Base-by-base conservation (phyloP, 2,329 filamentous ascomycete genomes). In the Metarhizium guizhouense region DNA sequence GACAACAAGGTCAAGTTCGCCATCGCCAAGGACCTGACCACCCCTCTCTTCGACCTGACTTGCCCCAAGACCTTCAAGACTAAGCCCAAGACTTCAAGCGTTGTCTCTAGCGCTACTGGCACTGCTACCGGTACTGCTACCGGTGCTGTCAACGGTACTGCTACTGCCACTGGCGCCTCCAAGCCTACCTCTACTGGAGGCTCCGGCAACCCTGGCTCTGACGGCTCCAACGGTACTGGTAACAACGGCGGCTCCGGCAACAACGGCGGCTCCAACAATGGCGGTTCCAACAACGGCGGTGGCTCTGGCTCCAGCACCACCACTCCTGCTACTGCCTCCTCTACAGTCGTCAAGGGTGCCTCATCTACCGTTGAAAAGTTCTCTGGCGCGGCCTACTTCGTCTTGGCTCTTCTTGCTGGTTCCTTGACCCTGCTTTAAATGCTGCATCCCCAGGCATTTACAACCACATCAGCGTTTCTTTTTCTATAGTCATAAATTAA, bases 1-100 rank as follows among this genome's bases (percentile, higher is more conserved):
- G 79, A 75, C 67, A 82, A 83, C 74, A 64, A 74, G 65, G 74
- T 78, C 71, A 80, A 81, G 73, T 83, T 83, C 53, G 78, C 73
- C 66, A 76, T 83, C 59, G 80, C 77, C 64, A 69, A 79, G 57
- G 69, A 81, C 64, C 72, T 83, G 53, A 75, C 71, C 58, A 79
- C 76, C 62, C 74, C 80, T 47, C 68, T 70, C 54, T 83, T 77
- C 68, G 72, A 83, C 65, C 74, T 83, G 55, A 76, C 71, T 62
- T 83, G 80, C 74, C 75, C 76, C 47, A 71, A 68, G 59, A 67
- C 66, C 57, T 73, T 74, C 56, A 65, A 72, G 56, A 72, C 69
- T 49, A 53, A 58, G 54, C 63, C 67, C 42, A 56, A 64, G 45
- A 57, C 62, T 25, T 52, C 60, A 14, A 53, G 48, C 42, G 42